phyloP scores from a whole-genome alignment of 192 early-diverging fungal genomes.

The Rhizoclosmatium sp. region DNA sequence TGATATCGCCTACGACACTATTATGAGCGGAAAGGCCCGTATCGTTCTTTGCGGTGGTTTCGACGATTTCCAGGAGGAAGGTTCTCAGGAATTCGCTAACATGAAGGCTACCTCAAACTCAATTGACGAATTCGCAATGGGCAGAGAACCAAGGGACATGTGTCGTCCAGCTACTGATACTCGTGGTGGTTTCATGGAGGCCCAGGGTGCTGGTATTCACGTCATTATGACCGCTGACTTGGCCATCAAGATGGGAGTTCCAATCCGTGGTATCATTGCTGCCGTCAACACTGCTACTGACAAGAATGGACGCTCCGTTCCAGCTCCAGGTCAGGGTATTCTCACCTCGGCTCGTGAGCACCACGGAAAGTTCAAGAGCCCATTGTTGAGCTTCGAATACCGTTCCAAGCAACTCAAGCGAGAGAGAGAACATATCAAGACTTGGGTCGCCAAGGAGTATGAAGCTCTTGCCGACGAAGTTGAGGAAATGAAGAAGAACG shows the following conservation, averaged over 20 bases:
- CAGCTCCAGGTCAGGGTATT: conserved; percentile 94
- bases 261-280: conserved; percentile 91
- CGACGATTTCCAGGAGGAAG: conserved; percentile 94
- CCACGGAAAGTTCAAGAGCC: conserved; percentile 55
- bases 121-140: conserved; percentile 81
- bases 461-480: conserved; percentile 73
- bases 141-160: conserved; percentile 89
- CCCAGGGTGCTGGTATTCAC: conserved; percentile 87
- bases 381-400: conserved; percentile 83
- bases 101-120: conserved; percentile 94
- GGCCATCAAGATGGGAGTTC: conserved; percentile 91
- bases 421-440: conserved; percentile 80
- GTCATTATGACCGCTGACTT: conserved; percentile 88
- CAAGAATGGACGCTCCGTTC: conserved; percentile 92
- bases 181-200: conserved; percentile 92
- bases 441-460: conserved; percentile 82
- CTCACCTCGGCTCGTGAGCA: conserved; percentile 88
- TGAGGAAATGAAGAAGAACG: conserved; percentile 55
- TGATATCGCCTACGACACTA: conserved; percentile 90
- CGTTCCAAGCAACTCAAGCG: conserved; percentile 76
- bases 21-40: conserved; percentile 89
- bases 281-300: conserved; percentile 90
- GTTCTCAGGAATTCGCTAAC: conserved; percentile 92
- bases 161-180: conserved; percentile 88
- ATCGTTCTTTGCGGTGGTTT: conserved; percentile 92